Conservation (phyloP, 371 early-diverging fungal species). For the Catenaria anguillulae region DNA sequence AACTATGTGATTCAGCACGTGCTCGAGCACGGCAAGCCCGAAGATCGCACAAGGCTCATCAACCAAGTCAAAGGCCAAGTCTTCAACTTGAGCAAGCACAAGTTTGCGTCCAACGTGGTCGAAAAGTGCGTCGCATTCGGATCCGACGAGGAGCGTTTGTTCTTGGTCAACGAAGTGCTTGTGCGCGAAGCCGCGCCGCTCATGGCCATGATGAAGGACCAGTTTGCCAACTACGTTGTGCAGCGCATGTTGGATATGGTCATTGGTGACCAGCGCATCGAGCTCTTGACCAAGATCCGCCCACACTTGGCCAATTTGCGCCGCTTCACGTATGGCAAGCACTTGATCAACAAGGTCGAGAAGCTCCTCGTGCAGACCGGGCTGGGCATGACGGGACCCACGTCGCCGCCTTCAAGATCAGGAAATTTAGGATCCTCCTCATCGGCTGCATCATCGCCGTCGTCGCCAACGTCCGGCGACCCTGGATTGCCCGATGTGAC, state of each 20-base stretch:
- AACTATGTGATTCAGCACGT: slow-evolving; percentile 99
- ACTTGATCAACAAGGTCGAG: slow-evolving; percentile 52
- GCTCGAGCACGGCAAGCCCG: slow-evolving; percentile 78
- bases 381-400: too few species aligned
- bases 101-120: slow-evolving; percentile 99
- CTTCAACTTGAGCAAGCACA: slow-evolving; percentile 82
- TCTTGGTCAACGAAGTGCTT: slow-evolving; percentile 79
- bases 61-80: slow-evolving; percentile 81
- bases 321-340: slow-evolving; percentile 94
- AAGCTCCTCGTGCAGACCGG: background rate
- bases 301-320: slow-evolving; percentile 78
- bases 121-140: slow-evolving; percentile 86
- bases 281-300: slow-evolving; percentile 71
- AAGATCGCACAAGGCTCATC: slow-evolving; percentile 71
- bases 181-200: slow-evolving; percentile 56
- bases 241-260: slow-evolving; percentile 98
- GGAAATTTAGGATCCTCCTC: too few species aligned
- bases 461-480: too few species aligned
- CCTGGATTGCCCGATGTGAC: too few species aligned
- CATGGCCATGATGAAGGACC: slow-evolving; percentile 95
- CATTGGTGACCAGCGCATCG: slow-evolving; percentile 67
- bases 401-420: too few species aligned
- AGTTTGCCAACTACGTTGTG: slow-evolving; percentile 99
- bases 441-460: too few species aligned
- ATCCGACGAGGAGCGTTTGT: slow-evolving; percentile 47